These are phyloP conservation scores for Shiraia sp. DNA, from an alignment of 2,329 filamentous ascomycete species.

Conservation along the genomic window DNA sequence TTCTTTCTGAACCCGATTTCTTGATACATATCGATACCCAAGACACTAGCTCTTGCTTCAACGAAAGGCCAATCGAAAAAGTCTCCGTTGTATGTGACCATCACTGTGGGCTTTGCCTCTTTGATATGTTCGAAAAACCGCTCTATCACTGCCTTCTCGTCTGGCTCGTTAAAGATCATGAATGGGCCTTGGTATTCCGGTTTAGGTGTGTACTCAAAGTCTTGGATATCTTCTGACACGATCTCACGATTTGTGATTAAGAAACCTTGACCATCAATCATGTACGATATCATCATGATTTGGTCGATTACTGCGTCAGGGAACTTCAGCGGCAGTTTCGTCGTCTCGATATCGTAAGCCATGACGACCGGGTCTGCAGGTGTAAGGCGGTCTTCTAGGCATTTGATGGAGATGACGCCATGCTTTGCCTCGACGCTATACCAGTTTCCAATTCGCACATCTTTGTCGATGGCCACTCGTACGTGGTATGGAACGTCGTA, in stretches of 20 bases:
- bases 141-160: constrained; percentile 86
- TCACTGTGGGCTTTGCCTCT: constrained; percentile 90
- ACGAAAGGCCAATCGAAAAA: constrained; percentile 99
- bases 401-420: constrained; percentile 78
- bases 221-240: constrained; percentile 93
- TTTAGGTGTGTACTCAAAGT: constrained; percentile 98
- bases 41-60: constrained; percentile 86
- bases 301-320: constrained; percentile 93
- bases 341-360: constrained; percentile 99
- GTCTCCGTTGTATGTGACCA: constrained; percentile 99
- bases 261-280: constrained; percentile 98
- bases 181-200: constrained; percentile 95
- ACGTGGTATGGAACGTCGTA: constrained; percentile 99
- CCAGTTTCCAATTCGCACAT: constrained; percentile 96
- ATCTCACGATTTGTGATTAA: constrained; percentile 98
- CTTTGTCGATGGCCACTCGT: constrained; percentile 95
- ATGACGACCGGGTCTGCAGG: constrained; percentile 96
- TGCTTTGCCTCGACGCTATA: constrained; percentile 95
- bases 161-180: constrained; percentile 96
- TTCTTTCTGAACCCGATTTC: constrained; percentile 98
- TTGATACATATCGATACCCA: constrained; percentile 98
- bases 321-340: constrained; percentile 93
- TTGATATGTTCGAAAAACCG: constrained; percentile 96
- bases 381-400: constrained; percentile 83
- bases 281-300: constrained; percentile 99